Base-by-base conservation (phyloP, 768 basidiomycete genomes). In the Calocybe gangraenosa region DNA sequence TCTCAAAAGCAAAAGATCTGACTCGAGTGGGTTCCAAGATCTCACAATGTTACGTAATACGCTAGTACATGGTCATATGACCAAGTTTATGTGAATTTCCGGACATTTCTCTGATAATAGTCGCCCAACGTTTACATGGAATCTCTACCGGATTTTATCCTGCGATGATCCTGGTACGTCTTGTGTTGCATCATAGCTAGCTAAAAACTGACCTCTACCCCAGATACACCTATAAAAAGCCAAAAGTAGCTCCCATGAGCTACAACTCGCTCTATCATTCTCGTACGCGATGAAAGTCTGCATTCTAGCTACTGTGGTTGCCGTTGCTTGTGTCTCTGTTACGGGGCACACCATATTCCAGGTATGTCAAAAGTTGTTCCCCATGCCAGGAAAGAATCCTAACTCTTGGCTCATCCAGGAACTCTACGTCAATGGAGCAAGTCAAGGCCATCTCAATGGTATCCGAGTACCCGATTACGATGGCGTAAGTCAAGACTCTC, bases 281-380 rank as follows among this genome's bases (percentile, higher is more conserved):
- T 17, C 17, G n/a, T 14, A 21, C 17, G 43, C 28, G 33, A 55
- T 48, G 49, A 42, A 20, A 9, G 15, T 42, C 33, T 7, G 33
- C 21, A 18, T 51, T 8, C 42, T 42, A 34, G 49, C 52, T 36
- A 34, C 46, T 22, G 22, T 51, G 7, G 23, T 55, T 19, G 43
- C 55, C 44, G 37, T 37, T n/a, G 37, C 48, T 15, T 42, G 31
- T 19, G 50, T 45, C 10, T 63, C 67, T 11, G 69, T 58, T 35
- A 68, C 65, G 18, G 78, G 70, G 5, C 78, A 79, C 50, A 69
- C 71, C 17, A 77, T 81, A 47, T 76, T 79, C 58, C 77, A 78
- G 61, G 73, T 69, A 51, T 9, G 35, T 10, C 2, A 21, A 2
- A 9, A 22, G 35, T 14, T 21, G n/a, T 19, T 34, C 48, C 8